A percentile compares a stretch with the other conserved stretches of the same genome.
These are phyloP conservation scores for Suhomyces maxii DNA, from an alignment of 1,139 yeast genomes.

Conservation along the genomic window DNA sequence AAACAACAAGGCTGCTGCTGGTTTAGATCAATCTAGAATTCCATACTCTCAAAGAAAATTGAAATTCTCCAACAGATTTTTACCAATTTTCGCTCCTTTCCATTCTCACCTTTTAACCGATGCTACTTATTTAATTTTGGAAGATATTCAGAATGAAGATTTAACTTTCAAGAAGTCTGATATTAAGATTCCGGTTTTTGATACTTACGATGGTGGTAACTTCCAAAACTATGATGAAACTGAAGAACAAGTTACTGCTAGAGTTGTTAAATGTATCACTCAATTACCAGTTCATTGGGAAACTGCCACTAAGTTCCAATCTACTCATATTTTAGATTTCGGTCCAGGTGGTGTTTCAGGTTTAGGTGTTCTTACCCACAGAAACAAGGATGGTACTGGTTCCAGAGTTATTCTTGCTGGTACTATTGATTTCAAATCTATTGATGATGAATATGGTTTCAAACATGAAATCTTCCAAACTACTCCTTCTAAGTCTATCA, in stretches of 20 bases:
- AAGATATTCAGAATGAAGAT: constrained; percentile 57
- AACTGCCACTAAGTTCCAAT: constrained; percentile 70
- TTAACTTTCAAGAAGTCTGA: constrained; percentile 54
- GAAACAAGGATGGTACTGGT: constrained; percentile 99
- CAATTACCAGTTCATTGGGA: constrained; percentile 96
- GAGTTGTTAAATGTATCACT: constrained; percentile 80
- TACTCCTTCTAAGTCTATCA: constrained; percentile 55
- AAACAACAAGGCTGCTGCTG: constrained; percentile 92
- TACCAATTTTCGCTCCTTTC: constrained; percentile 96
- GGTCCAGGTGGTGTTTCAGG: constrained; percentile 99
- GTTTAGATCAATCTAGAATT: constrained; percentile 90
- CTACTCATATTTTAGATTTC: constrained; percentile 90
- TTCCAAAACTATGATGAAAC: constrained; percentile 47
- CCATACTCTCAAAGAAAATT: constrained; percentile 93
- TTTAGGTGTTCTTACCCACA: constrained; percentile 90
- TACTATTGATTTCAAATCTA: constrained; percentile 62
- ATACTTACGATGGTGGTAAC: constrained; percentile 83
- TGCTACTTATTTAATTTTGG: constrained; percentile 65
- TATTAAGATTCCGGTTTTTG: constrained; percentile 83
- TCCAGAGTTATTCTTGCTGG: constrained; percentile 93
- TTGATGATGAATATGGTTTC: constrained; percentile 86
- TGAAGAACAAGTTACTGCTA: constrained; percentile 51
- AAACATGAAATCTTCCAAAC: constrained; percentile 91
- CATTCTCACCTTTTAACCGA: constrained; percentile 82
- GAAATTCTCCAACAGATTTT: constrained; percentile 87